Evolutionary conservation across 2,329 filamentous ascomycete genomes (phyloP).

Genomic region (Fusarium nanum): DNA sequence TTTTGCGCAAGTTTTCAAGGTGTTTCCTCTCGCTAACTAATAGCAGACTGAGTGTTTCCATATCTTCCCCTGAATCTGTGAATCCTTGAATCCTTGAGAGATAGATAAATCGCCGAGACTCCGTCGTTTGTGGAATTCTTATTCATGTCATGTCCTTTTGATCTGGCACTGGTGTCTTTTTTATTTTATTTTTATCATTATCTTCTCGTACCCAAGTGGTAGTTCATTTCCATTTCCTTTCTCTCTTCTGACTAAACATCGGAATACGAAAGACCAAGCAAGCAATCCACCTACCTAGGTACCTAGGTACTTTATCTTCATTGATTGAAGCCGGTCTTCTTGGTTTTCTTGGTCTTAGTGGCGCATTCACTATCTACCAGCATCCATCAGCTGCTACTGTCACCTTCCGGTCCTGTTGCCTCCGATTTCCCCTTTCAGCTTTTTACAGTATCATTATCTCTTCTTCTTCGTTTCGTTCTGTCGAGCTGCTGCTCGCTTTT

Average conservation of each 20-base stretch:
- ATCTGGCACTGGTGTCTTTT: constrained; percentile 24
- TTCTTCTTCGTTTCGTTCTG: constrained; percentile 8
- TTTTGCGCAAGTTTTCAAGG: constrained; percentile 19
- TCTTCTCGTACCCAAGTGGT: constrained; percentile 34
- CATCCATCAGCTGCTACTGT: constrained; percentile 35
- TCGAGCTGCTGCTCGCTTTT: constrained; percentile 28
- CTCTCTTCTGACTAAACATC: constrained; percentile 22
- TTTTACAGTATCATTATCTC: not conserved
- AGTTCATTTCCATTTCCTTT: constrained; percentile 32
- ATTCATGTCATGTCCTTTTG: constrained; percentile 32
- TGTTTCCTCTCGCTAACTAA: constrained; percentile 25
- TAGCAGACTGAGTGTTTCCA: constrained; percentile 20
- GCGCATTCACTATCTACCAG: constrained; percentile 33
- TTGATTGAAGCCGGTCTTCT: constrained; percentile 43
- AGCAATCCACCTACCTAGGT: constrained; percentile 2
- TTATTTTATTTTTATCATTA: not conserved
- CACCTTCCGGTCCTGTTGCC: constrained; percentile 19
- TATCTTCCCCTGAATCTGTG: constrained; percentile 27
- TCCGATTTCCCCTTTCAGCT: constrained; percentile 21
- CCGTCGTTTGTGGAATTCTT: constrained; percentile 20
- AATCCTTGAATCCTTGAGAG: not conserved
- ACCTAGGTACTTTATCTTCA: not conserved
- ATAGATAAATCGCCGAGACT: constrained; percentile 35
- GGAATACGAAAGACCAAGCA: constrained; percentile 14
- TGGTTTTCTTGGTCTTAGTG: constrained; percentile 37